phyloP scores from a whole-genome alignment of 73 alveolate genomes.

The Tetrahymena thermophila region DNA sequence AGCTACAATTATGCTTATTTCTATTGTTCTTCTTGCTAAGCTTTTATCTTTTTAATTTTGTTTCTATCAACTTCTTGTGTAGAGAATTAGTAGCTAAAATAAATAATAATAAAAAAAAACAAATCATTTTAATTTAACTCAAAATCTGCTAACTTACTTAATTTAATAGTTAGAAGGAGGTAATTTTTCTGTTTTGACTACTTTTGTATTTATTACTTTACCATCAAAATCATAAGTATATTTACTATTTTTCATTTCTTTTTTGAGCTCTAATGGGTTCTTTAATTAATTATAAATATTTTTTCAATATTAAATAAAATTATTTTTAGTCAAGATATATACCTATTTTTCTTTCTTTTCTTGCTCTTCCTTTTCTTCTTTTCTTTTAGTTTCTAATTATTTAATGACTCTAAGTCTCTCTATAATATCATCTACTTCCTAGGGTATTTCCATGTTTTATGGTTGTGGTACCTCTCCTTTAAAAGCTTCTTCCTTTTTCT shows the following conservation, averaged over 20 bases:
- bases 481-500: background rate
- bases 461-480: background rate
- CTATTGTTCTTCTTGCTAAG: background rate
- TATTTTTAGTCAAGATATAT: background rate
- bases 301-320: background rate
- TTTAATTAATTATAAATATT: background rate
- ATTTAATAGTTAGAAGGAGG: background rate
- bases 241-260: background rate
- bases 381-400: background rate
- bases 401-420: background rate
- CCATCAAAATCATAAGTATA: background rate
- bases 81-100: background rate
- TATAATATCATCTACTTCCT: background rate
- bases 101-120: too few relatives aligned
- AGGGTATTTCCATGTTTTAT: background rate
- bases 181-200: background rate
- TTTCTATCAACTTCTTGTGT: background rate
- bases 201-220: background rate
- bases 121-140: too few relatives aligned
- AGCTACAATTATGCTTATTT: background rate
- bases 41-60: background rate
- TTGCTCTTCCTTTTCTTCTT: background rate
- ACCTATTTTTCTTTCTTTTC: background rate
- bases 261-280: background rate
- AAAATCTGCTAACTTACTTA: background rate